phyloP scores from a whole-genome alignment of 1,139 yeast genomes.

The Meyerozyma smithsonii region DNA sequence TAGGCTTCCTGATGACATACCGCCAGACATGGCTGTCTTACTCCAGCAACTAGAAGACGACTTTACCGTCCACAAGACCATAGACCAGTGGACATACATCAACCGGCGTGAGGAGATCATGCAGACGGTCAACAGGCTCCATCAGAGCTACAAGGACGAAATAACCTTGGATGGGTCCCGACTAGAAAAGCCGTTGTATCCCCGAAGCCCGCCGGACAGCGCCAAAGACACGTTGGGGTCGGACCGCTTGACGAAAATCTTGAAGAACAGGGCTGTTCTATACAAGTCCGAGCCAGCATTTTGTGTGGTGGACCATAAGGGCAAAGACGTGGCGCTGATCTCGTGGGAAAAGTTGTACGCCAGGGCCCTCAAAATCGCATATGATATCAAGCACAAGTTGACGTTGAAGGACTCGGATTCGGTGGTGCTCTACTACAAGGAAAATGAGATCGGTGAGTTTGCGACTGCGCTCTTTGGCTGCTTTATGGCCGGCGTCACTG shows the following conservation, averaged over 20 bases:
- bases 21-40: conserved; percentile 44
- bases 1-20: conserved; percentile 30
- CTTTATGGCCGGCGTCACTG: conserved; percentile 88
- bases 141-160: conserved; percentile 25
- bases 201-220: conserved; percentile 41
- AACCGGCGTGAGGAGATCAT: conserved; percentile 44
- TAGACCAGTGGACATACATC: conserved; percentile 48
- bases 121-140: conserved; percentile 33
- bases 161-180: conserved; percentile 35
- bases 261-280: conserved; percentile 65
- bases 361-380: conserved; percentile 84
- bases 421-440: conserved; percentile 79
- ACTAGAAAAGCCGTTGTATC: conserved; percentile 53
- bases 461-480: conserved; percentile 86
- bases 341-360: conserved; percentile 88
- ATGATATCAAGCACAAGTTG: conserved; percentile 70
- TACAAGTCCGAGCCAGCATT: conserved; percentile 71
- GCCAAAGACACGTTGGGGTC: conserved; percentile 20
- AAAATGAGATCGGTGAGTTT: conserved; percentile 80
- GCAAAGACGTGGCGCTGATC: conserved; percentile 71
- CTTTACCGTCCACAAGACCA: conserved; percentile 35
- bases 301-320: conserved; percentile 66
- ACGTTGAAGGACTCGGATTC: conserved; percentile 76
- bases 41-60: conserved; percentile 43
- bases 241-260: conserved; percentile 65